These are phyloP conservation scores for Phaeosphaeria sp. DNA, from an alignment of 2,329 filamentous ascomycete species.

Conservation along the genomic window DNA sequence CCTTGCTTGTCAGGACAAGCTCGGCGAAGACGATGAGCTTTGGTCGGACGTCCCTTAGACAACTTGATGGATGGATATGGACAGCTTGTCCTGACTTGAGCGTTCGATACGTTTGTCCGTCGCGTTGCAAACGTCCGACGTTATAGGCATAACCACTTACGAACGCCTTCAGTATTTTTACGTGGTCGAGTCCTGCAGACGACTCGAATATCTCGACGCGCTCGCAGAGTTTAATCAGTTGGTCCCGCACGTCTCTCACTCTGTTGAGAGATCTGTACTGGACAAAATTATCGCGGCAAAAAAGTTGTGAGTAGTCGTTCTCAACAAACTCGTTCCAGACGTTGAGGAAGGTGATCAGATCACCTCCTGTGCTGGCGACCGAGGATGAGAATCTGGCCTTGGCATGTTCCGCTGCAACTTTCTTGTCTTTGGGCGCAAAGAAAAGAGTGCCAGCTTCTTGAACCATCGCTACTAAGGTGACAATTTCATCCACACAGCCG, in stretches of 20 bases:
- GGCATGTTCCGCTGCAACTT: conserved; percentile 91
- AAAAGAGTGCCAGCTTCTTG: conserved; percentile 88
- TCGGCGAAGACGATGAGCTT: conserved; percentile 91
- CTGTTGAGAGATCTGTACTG: conserved; percentile 89
- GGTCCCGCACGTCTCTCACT: conserved; percentile 89
- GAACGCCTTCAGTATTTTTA: conserved; percentile 84
- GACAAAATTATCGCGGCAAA: conserved; percentile 91
- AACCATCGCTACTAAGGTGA: conserved; percentile 94
- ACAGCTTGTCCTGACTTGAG: conserved; percentile 90
- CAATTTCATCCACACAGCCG: conserved; percentile 90
- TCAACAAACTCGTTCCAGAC: conserved; percentile 97
- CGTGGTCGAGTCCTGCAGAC: conserved; percentile 75
- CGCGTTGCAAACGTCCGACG: conserved; percentile 80
- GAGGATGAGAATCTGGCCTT: conserved; percentile 81
- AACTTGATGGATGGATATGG: conserved; percentile 85
- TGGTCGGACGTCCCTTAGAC: conserved; percentile 72
- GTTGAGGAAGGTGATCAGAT: conserved; percentile 86
- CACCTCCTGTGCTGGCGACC: conserved; percentile 76
- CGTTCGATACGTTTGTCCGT: conserved; percentile 87
- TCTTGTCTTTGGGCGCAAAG: conserved; percentile 96
- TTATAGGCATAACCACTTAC: conserved; percentile 95
- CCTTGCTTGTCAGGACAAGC: conserved; percentile 81
- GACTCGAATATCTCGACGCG: conserved; percentile 80
- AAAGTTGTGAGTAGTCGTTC: conserved; percentile 84
- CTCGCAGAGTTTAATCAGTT: conserved; percentile 90